Conservation (phyloP, 2,329 filamentous ascomycete species). For the Fusarium xylarioides region DNA sequence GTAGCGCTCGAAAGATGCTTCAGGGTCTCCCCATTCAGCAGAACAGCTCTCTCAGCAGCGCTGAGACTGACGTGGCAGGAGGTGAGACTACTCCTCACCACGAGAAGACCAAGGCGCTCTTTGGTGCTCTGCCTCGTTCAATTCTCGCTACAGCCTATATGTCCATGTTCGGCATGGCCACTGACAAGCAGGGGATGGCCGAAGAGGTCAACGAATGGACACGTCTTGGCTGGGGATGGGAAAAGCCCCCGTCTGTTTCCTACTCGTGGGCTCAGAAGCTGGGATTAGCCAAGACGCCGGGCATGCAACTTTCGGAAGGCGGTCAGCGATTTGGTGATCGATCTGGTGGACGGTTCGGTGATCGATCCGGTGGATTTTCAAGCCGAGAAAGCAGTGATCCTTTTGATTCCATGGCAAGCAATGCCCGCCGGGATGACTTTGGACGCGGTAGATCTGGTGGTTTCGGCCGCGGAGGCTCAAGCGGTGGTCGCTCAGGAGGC, state of each 20-base stretch:
- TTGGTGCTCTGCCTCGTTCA: slow-evolving; percentile 50
- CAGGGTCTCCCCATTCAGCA: slow-evolving; percentile 67
- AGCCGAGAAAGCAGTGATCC: slow-evolving; percentile 12
- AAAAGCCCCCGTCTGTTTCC: slow-evolving; percentile 54
- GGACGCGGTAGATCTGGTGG: slow-evolving; percentile 14
- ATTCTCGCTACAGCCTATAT: slow-evolving; percentile 59
- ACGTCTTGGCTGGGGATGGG: slow-evolving; percentile 61
- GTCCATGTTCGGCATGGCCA: slow-evolving; percentile 63
- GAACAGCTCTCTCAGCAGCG: slow-evolving; percentile 60
- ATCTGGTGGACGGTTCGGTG: not conserved
- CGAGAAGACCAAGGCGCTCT: slow-evolving; percentile 52
- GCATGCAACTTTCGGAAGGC: slow-evolving; percentile 48
- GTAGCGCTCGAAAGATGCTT: slow-evolving; percentile 60
- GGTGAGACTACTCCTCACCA: slow-evolving; percentile 59
- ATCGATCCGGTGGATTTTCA: not conserved
- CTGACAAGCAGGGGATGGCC: slow-evolving; percentile 53
- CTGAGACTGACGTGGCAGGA: slow-evolving; percentile 62
- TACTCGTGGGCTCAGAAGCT: slow-evolving; percentile 43
- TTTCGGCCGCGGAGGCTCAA: slow-evolving; percentile 9
- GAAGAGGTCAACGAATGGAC: slow-evolving; percentile 64
- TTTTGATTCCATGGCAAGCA: slow-evolving; percentile 42
- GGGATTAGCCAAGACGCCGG: slow-evolving; percentile 43
- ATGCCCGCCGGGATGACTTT: slow-evolving; percentile 40
- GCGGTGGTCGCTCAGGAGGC: slow-evolving; percentile 14
- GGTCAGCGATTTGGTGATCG: slow-evolving; percentile 9